phyloP scores from a whole-genome alignment of 345 rosid species.

The Pelargonium nanum region DNA sequence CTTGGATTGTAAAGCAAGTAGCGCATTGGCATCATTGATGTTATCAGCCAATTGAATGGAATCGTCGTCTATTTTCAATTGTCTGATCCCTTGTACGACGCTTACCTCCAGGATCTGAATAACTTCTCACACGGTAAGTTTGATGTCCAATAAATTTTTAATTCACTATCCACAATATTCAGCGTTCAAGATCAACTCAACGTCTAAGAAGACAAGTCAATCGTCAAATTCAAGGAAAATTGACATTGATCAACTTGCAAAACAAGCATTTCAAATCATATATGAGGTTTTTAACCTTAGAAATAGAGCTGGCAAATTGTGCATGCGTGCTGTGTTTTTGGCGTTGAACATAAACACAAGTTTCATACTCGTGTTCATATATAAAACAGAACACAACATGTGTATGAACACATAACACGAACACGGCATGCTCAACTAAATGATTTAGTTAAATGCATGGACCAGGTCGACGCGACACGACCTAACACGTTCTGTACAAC shows the following conservation, averaged over 20 bases:
- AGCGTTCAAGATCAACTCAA: neutral
- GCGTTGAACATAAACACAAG: too few species aligned
- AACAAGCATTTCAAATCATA: neutral
- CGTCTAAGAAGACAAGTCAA: neutral
- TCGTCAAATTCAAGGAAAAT: neutral
- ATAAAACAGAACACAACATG: too few species aligned
- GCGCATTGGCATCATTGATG: constrained; percentile 72
- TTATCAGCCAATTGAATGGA: constrained; percentile 49
- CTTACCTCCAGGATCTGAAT: constrained; percentile 59
- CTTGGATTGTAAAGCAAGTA: constrained; percentile 73
- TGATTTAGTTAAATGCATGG: too few species aligned
- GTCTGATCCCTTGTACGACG: constrained; percentile 53
- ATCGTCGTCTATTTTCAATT: constrained; percentile 44
- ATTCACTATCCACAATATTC: neutral
- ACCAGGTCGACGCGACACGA: too few species aligned
- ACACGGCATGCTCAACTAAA: too few species aligned
- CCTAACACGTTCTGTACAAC: too few species aligned
- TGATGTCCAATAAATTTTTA: constrained; percentile 6
- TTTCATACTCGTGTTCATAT: too few species aligned
- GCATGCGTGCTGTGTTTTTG: too few species aligned
- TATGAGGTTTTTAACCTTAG: too few species aligned
- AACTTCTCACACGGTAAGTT: constrained; percentile 33
- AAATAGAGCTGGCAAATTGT: too few species aligned
- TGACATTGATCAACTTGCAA: neutral
- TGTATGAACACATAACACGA: too few species aligned